phyloP scores from a whole-genome alignment of 2,329 filamentous ascomycete genomes.

The Pyrenochaeta sp. region DNA sequence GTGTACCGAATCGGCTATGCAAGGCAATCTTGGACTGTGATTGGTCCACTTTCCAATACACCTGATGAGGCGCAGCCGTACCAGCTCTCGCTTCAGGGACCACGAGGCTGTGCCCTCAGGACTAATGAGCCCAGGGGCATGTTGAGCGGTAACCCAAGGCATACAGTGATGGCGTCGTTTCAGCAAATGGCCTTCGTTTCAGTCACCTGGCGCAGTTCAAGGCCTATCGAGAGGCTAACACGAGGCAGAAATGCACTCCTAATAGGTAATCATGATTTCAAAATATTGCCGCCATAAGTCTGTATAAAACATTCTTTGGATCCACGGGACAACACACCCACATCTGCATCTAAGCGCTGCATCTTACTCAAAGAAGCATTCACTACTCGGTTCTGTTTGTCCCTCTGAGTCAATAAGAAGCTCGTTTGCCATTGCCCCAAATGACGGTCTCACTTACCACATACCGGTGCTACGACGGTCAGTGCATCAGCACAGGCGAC shows the following conservation, averaged over 20 bases:
- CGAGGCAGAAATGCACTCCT: constrained; percentile 5
- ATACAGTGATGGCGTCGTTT: background rate
- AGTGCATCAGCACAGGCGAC: constrained; percentile 6
- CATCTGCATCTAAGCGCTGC: background rate
- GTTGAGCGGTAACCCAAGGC: background rate
- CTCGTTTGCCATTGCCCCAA: constrained; percentile 6
- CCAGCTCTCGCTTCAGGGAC: background rate
- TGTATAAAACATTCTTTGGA: constrained; percentile 5
- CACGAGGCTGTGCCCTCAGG: background rate
- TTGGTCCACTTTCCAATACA: background rate
- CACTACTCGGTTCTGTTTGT: constrained; percentile 8
- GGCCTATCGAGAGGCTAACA: background rate
- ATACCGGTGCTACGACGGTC: constrained; percentile 4
- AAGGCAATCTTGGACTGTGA: background rate
- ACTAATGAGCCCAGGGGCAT: background rate
- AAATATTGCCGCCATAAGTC: background rate
- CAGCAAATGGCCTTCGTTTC: background rate
- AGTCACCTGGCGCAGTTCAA: background rate
- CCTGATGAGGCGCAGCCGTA: background rate
- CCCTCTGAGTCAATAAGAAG: constrained; percentile 1
- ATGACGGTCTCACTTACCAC: constrained; percentile 24
- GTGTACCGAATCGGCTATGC: background rate
- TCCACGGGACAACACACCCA: background rate
- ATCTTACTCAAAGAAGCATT: constrained; percentile 5
- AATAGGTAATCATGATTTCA: background rate